Base-by-base conservation (phyloP, 345 rosid species). In the Acer negundo region DNA sequence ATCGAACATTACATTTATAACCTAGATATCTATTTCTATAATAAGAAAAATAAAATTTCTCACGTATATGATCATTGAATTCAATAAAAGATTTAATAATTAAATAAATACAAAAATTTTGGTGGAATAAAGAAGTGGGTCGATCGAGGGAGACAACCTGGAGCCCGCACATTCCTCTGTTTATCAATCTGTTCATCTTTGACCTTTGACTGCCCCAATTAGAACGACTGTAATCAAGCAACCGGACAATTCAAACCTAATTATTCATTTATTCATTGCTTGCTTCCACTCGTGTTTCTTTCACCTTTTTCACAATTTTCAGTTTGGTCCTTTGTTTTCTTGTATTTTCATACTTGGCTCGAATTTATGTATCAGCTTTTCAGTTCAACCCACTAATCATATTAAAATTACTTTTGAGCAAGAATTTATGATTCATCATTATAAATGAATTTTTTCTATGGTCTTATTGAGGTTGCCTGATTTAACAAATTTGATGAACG, bases 151-250 rank as follows among this genome's bases (percentile, higher is more conserved):
- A 22, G 87, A 87, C 91, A 86, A 65, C 86, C 87, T 84, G 90
- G 89, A 82, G 88, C 89, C 90, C 91, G 67, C 93, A 75, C 87
- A 85, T 83, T 78, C 86, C 75, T 75, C 64, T 66, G 82, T 22
- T 69, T 49, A 44, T 49, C 5, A 13, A 53, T 77, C 74, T 81
- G 74, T 75, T 71, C 64, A 26, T 64, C 89, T 86, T 86, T 88
- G 90, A 90, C 91, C 89, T 68, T 90, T 88, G 93, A 90, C 93
- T 67, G 77, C 78, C 76, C 74, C 67, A 77, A 17, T 47, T 3
- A 28, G 67, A 73, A 10, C 62, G 2, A 51, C 67, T 38, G 61
- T 61, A 19, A 31, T 69, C 12, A 46, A 46, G 61, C 28, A 63
- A 66, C 17, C 77, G 11, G 78, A 77, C 87, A 62, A 79, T 70